Conservation (phyloP, 805 yeast species). For the Yarrowia keelungensis region DNA sequence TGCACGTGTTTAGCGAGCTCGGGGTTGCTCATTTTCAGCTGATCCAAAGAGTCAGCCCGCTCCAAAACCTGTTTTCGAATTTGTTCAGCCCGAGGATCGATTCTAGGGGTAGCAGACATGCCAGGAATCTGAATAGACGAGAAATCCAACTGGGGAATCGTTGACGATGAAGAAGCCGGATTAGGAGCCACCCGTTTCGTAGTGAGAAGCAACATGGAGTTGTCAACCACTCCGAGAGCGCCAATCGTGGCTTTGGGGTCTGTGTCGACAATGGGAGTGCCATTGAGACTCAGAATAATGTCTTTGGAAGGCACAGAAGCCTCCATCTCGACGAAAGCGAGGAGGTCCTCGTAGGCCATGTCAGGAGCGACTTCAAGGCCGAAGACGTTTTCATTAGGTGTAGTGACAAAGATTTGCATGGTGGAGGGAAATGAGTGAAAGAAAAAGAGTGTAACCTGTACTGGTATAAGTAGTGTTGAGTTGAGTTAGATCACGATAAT, state of each 20-base stretch:
- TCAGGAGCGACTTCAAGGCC: slow-evolving; percentile 29
- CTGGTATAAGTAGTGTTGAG: no score
- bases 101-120: neutral
- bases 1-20: slow-evolving; percentile 56
- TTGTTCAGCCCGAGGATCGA: slow-evolving; percentile 21
- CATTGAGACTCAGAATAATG: slow-evolving; percentile 17
- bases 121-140: slow-evolving; percentile 27
- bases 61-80: slow-evolving; percentile 23
- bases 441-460: no score
- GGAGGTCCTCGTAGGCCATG: slow-evolving; percentile 29
- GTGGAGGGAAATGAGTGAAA: neutral
- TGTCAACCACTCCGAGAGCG: slow-evolving; percentile 10
- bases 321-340: slow-evolving; percentile 37
- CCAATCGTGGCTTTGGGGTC: slow-evolving; percentile 25
- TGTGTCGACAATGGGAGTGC: slow-evolving; percentile 12
- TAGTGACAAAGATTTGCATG: slow-evolving; percentile 34
- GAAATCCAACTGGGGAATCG: slow-evolving; percentile 39
- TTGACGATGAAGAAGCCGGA: neutral
- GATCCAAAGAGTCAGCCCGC: slow-evolving; percentile 2
- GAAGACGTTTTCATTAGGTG: slow-evolving; percentile 20
- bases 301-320: slow-evolving; percentile 24
- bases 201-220: slow-evolving; percentile 10
- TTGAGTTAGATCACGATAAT: slow-evolving; percentile 2
- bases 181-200: slow-evolving; percentile 21
- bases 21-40: slow-evolving; percentile 52